phyloP scores from a whole-genome alignment of 1,139 yeast genomes.

The Arxiozyma telluris region DNA sequence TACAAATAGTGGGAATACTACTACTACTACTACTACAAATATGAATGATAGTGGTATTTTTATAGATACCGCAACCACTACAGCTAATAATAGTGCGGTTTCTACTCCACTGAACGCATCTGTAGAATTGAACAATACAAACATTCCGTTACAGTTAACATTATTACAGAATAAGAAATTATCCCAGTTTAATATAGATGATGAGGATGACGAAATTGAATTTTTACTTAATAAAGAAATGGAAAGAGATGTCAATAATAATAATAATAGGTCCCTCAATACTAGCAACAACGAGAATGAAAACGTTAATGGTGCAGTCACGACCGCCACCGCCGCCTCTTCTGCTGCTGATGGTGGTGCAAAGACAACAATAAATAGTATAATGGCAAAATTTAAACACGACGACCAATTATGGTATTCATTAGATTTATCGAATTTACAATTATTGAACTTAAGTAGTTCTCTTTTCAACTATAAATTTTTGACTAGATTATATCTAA shows the following conservation, averaged over 20 bases:
- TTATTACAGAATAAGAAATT: constrained; percentile 57
- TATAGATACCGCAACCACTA: constrained; percentile 8
- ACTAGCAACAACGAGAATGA: background rate
- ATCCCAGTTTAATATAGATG: constrained; percentile 52
- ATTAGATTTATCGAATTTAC: constrained; percentile 86
- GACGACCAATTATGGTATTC: constrained; percentile 86
- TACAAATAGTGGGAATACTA: background rate
- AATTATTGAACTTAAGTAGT: constrained; percentile 59
- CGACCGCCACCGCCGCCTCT: no score
- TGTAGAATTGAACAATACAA: constrained; percentile 21
- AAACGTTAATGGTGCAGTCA: no score
- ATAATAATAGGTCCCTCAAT: background rate
- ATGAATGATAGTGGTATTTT: constrained; percentile 1
- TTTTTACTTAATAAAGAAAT: constrained; percentile 32
- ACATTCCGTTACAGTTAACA: constrained; percentile 24
- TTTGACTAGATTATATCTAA: constrained; percentile 76
- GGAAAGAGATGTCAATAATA: constrained; percentile 20
- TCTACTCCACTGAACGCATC: constrained; percentile 30
- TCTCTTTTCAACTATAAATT: constrained; percentile 76
- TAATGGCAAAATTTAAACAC: constrained; percentile 47
- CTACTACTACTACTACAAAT: constrained; percentile 7
- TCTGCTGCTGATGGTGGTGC: no score
- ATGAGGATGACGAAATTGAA: constrained; percentile 54
- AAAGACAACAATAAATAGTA: constrained; percentile 37
- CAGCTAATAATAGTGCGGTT: constrained; percentile 19